Percentiles rank a stretch among this genome's conserved stretches.
These are phyloP conservation scores for Rhizopogon vesiculosus DNA, from an alignment of 768 basidiomycete species.

Conservation along the genomic window DNA sequence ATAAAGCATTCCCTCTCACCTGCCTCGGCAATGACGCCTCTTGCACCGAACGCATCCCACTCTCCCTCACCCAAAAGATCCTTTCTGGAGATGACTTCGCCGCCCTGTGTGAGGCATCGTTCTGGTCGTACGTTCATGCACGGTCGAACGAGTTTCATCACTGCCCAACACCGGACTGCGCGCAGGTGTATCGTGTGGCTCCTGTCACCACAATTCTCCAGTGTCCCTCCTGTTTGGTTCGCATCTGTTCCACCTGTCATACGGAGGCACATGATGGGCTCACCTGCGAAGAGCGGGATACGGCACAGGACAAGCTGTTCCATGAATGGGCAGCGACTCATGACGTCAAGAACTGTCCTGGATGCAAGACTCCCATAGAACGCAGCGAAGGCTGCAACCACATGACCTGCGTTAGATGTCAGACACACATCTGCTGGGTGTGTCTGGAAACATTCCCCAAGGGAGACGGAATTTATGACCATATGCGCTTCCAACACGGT, in stretches of 20 bases:
- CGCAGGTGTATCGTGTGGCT: conserved; percentile 62
- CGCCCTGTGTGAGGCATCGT: conserved; percentile 52
- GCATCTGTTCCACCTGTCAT: conserved; percentile 65
- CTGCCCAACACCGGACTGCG: conserved; percentile 79
- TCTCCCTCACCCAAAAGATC: conserved; percentile 43
- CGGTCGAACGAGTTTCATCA: conserved; percentile 61
- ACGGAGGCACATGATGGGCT: conserved; percentile 61
- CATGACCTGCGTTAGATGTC: conserved; percentile 71
- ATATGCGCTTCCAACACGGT: conserved; percentile 69
- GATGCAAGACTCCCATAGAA: conserved; percentile 68
- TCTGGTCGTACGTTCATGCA: conserved; percentile 55
- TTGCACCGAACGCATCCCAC: conserved; percentile 54
- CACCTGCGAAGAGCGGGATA: conserved; percentile 55
- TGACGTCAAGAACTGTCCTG: conserved; percentile 72
- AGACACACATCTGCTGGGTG: conserved; percentile 79
- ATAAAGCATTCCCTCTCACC: conserved; percentile 60
- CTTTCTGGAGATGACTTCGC: conserved; percentile 51
- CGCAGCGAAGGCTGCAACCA: conserved; percentile 77
- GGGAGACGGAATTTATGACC: conserved; percentile 70
- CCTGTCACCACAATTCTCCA: conserved; percentile 48
- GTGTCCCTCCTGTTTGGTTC: conserved; percentile 65
- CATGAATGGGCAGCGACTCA: conserved; percentile 56
- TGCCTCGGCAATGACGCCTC: conserved; percentile 64
- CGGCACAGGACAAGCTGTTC: conserved; percentile 52
- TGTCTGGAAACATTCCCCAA: conserved; percentile 67